These are phyloP conservation scores for Dictyostelium brefeldianum DNA, from an alignment of 78 protist genomes.

Conservation along the genomic window DNA sequence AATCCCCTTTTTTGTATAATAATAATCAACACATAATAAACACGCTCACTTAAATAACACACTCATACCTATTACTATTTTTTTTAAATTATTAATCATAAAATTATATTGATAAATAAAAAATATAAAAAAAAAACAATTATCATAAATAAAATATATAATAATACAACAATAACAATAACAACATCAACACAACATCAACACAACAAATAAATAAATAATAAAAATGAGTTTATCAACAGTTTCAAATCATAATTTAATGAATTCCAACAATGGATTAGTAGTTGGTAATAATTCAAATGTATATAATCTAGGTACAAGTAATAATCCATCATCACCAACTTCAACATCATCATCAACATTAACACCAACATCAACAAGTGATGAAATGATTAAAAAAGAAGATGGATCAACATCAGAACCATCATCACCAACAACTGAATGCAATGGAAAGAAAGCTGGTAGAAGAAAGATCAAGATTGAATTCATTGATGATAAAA, in stretches of 20 bases:
- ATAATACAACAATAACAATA: too few species aligned
- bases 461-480: constrained; percentile 95
- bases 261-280: not conserved
- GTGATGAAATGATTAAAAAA: constrained; percentile 33
- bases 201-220: not conserved
- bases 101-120: too few species aligned
- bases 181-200: too few species aligned
- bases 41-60: too few species aligned
- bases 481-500: constrained; percentile 94
- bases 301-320: not conserved
- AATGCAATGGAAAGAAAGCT: constrained; percentile 65
- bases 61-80: too few species aligned
- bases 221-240: not conserved
- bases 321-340: constrained; percentile 65
- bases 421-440: constrained; percentile 43
- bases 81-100: too few species aligned
- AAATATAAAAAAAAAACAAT: too few species aligned
- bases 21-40: too few species aligned
- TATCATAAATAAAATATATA: too few species aligned
- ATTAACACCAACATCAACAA: constrained; percentile 14
- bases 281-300: too few species aligned
- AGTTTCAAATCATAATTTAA: not conserved
- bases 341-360: constrained; percentile 33
- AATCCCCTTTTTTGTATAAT: too few species aligned
- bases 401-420: constrained; percentile 26